Base-by-base conservation (phyloP, 768 basidiomycete species). In the Postia placenta region DNA sequence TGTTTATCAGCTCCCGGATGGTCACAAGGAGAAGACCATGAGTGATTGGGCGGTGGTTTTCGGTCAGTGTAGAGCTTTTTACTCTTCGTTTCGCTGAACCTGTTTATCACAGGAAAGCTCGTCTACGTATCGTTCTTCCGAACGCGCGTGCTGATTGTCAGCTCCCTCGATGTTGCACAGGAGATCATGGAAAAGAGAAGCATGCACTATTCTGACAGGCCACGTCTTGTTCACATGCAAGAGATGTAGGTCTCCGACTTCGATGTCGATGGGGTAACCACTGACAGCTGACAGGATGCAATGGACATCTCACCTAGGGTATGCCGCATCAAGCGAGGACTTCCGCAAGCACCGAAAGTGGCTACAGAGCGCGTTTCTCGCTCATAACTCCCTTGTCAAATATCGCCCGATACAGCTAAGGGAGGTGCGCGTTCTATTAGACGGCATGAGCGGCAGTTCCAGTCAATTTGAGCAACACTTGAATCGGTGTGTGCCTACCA, bases 101-200 rank as follows among this genome's bases (percentile, higher is more conserved):
- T n/a, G n/a, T n/a, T n/a, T n/a, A n/a, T n/a, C n/a, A n/a, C n/a
- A n/a, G n/a, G n/a, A n/a, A n/a, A n/a, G n/a, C n/a, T n/a, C n/a
- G n/a, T n/a, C n/a, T n/a, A n/a, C n/a, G n/a, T n/a, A n/a, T n/a
- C n/a, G n/a, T n/a, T n/a, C n/a, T n/a, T n/a, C n/a, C n/a, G n/a
- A n/a, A n/a, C n/a, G n/a, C n/a, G 55, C 6, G 42, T 53, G 24
- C 25, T 63, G 15, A 50, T 64, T 19, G 22, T 65, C 38, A 64
- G 57, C 45, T 58, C 56, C 4, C 36, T 47, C 4, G 38, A 59
- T 27, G 54, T 48, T n/a, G 61, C 61, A 1, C 12, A 36, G 9
- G 65, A 62, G 35, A 55, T 73, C 1, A 54, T 73, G n/a, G 65
- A 72, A 19, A 64, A 66, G 44, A 67, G 69, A 22, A 63, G 66